Percentiles rank a stretch among this genome's conserved stretches.
Evolutionary conservation across 2,329 filamentous ascomycete genomes (phyloP).

Genomic region (Rutstroemia sp.): DNA sequence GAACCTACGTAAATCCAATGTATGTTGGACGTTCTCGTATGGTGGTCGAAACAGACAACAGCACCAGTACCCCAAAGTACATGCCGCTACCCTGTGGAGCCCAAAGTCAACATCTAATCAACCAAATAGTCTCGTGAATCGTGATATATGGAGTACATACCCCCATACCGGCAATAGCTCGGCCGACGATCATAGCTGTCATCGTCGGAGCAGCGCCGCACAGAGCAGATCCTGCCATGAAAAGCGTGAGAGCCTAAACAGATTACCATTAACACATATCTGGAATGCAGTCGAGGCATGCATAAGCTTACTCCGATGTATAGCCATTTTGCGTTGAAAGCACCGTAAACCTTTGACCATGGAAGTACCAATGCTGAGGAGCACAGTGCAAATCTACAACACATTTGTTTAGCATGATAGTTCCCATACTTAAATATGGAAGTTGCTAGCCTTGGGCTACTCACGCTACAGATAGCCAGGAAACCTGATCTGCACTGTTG

Average conservation of each 20-base stretch:
- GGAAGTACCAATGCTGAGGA: no score
- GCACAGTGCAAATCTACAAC: no score
- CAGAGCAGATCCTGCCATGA: conserved; percentile 29
- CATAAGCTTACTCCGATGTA: conserved; percentile 25
- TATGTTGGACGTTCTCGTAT: conserved; percentile 29
- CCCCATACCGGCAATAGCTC: conserved; percentile 37
- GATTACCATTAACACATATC: neutral
- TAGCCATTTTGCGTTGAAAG: conserved; percentile 29
- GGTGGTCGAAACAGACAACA: conserved; percentile 34
- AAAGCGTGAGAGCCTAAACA: conserved; percentile 10
- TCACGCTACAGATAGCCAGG: conserved; percentile 4
- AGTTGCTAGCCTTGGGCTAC: no score
- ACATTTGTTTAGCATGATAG: no score
- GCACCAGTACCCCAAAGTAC: conserved; percentile 39
- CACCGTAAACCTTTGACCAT: conserved; percentile 19
- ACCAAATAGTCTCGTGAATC: no score
- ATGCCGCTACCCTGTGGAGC: conserved; percentile 32
- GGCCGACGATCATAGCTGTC: conserved; percentile 41
- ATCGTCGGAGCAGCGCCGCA: conserved; percentile 31
- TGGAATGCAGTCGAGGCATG: neutral
- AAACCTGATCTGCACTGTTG: neutral
- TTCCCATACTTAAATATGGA: no score
- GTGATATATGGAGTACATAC: neutral
- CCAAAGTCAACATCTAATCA: no score
- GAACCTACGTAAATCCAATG: neutral